Base-by-base conservation (phyloP, 805 yeast genomes). In the Suhomyces prunicola region DNA sequence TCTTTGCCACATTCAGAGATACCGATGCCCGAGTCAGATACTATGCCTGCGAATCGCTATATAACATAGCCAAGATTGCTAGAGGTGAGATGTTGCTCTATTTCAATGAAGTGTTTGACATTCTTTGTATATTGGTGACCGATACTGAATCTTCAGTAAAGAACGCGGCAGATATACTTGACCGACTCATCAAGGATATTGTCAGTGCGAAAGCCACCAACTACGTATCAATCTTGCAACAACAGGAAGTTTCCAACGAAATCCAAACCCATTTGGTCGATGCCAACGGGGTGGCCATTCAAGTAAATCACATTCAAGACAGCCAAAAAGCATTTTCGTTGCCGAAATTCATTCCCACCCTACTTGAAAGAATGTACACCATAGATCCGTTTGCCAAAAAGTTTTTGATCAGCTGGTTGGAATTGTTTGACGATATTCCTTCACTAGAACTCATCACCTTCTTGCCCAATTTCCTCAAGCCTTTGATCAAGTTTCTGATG, bases 21-120 rank as follows among this genome's bases (percentile, higher is more conserved):
- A 97, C 94, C 55, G 97, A 94, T 67, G 93, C 97, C n/a, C 83
- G 96, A 59, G 99, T 94, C 7, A 79, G 99, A 51, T 94, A 94
- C 64, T 94, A 91, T 68, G 97, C 99, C 0, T 94, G 98, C 72
- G 99, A 94, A 65, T 87, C 96, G 47, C 77, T 94, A 55, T 94
- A 94, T 70, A 94, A 94, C 70, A 92, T 94, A 46, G 96, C 98
- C 46, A 94, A 94, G 65, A 96, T 94, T 19, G 96, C 98, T 3
- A 85, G 96, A 60, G 98, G 98, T 27, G 98, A 94, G 69, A 89
- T 94, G 22, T 74, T 94, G 55, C 75, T 88, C 10, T 92, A 90
- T 67, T 94, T 94, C 77, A 94, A 93, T 70, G 98, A 94, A 70
- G 87, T 91, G 1, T 94, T 94, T 66, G 98, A 94, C 66, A 94